Base-by-base conservation (phyloP, 2,329 filamentous ascomycete species). In the Fusarium cicatricum region DNA sequence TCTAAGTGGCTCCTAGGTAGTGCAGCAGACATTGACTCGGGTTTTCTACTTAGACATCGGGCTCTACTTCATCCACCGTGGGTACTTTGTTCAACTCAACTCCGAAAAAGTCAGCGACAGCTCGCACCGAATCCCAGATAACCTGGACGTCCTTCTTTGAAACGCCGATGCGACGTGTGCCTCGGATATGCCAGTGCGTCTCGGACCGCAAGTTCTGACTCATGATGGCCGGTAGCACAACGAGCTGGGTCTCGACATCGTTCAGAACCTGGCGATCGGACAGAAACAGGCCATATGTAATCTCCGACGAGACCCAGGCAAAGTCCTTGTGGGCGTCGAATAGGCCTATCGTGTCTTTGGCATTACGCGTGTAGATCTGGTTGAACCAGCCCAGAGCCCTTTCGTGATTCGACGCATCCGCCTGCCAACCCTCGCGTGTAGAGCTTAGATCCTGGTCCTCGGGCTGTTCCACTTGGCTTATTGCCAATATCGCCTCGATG, bases 231-330 rank as follows among this genome's bases (percentile, higher is more conserved):
- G 77, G 71, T 3, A 85, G 69, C 2, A 83, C 81, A 1, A 83
- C 78, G 9, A 86, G 70, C 62, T 86, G 80, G 1, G 84, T 85
- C 41, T 85, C 83, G 4, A 83, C 54, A 10, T 80, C 80, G 15
- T 79, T 79, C 4, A 86, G 69, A 10, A 86, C 80, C 58, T 75
- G 78, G 21, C 83, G 79, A 66, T 86, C 83, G 10, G 79, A 81
- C 1, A 87, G 76, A 60, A 82, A 86, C 11, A 86, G 72, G 0
- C 84, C 84, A 55, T 86, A 86, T 0, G 81, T 85, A 53, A 87
- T 85, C 47, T 85, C 73, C 15, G 76, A 73, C 15, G 77, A 80
- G 7, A 85, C 71, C 80, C 81, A 86, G 3, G 75, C 76, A 71
- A 75, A 76, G 49, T 78, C 74, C 31, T 61, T 68, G 60, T 78